Evolutionary conservation across 2,329 filamentous ascomycete species (phyloP), one percentile per base, ranked within the genome.

Genomic region (Pleochaeta shiraiana): DNA sequence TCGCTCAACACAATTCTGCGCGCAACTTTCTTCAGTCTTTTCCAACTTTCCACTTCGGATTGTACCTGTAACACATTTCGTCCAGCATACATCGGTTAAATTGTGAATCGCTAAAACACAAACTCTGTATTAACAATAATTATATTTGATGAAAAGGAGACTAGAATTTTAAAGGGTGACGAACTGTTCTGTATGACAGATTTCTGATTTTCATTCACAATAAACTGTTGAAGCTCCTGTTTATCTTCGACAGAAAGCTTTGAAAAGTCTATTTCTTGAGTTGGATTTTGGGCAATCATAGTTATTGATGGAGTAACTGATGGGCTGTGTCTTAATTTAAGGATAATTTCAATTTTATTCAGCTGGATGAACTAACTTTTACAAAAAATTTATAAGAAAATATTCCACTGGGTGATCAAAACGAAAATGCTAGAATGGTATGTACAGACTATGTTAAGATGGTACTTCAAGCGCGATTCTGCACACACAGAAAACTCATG

Each of bases 1-100:
- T 65, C 93, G 81, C 71, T 95, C 88, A 65, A 97, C 90, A 73
- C 93, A 98, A 78, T 95, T 96, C 74, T 85, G 79, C 74, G 95
- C 81, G 75, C 93, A 98, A 9, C 79, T 77, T 77, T 93, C 86
- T 77, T 98, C 93, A 67, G 76, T 78, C 71, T 80, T 82, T 69
- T 95, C 89, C 69, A 98, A 78, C 71, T 83, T 82, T 31, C 83
- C 82, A 67, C 79, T 81, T 69, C 85, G 84, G 74, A 96, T 86
- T 65, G 79, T 80, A 64, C 83, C 79, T 9, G 87, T 86, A 67
- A 96, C 79, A 79, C 93, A 98, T 78, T 96, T 97, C 73, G 85
- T 90, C 85, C 91, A 98, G 82, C 93, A 98, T 66, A 87, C 82
- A 71, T 93, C 87, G 53, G 83, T 83, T 39, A 87, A 77, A 69